Conservation (phyloP, 306 rosid species). For the peach (Prunus persica) region Prunus_persica_NCBIv2 NC_034009.1:46082001-46082500, state of each 20-base stretch:
- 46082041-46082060: too few species aligned
- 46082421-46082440: not conserved
- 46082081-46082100: too few species aligned
- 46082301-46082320: slow-evolving; percentile 19
- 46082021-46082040: too few species aligned
- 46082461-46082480: not conserved
- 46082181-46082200: slow-evolving; percentile 4
- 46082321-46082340: not conserved
- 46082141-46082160: too few species aligned
- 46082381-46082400: not conserved
- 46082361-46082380: not conserved
- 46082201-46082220: slow-evolving; percentile 20
- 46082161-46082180: not conserved
- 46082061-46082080: too few species aligned
- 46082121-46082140: not conserved
- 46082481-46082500: too few species aligned
- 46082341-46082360: too few species aligned
- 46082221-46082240: slow-evolving; percentile 1
- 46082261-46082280: not conserved
- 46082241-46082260: slow-evolving; percentile 19
- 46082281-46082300: not conserved
- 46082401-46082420: not conserved
- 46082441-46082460: slow-evolving; percentile 3
- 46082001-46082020: too few species aligned
- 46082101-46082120: not conserved